Base-by-base conservation (phyloP, 2,329 filamentous ascomycete genomes). In the Ophiocordyceps camponoti-leonardi region DNA sequence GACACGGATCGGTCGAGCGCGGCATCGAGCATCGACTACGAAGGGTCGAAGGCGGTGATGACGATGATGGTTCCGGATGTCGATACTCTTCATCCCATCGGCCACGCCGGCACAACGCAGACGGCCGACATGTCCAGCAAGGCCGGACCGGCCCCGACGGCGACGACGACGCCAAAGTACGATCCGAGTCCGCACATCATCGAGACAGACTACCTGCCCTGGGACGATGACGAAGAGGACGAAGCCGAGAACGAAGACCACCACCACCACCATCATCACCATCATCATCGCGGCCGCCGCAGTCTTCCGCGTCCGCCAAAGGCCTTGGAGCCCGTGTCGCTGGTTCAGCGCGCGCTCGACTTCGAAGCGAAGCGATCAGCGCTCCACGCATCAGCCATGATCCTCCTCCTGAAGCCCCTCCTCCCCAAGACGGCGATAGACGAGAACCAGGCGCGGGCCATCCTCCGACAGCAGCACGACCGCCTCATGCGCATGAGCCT, bases 131-230 rank as follows among this genome's bases (percentile, higher is more conserved):
- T 30, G 40, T 16, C 13, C 6, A 18, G 26, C 26, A 43, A 33
- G 28, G 28, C 42, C 7, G 19, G 26, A 6, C 19, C 42, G 42
- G 28, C 28, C 6, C 28, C 51, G 11, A 44, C 48, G 0, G 48
- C 49, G 8, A 23, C 22, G 22, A 23, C 22, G 22, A 56, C 56
- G 8, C 61, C 59, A 2, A 60, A 65, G 43, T 58, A 67, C 46
- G 60, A 68, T 28, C 54, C 56, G 10, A 61, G 64, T 5, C 61
- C 62, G 12, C 59, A 61, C 42, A 64, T 76, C 6, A 67, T 73
- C 14, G 75, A 79, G 41, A 68, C 64, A 1, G 77, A 81, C 53
- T 81, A 73, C 49, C 62, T 79, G 6, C 71, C 71, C 0, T 79
- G 76, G 74, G 60, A 66, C 0, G 62, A 71, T 19, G 77, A 81